Evolutionary conservation across 2,329 filamentous ascomycete genomes (phyloP).

Genomic region (Thielaviopsis musarum): DNA sequence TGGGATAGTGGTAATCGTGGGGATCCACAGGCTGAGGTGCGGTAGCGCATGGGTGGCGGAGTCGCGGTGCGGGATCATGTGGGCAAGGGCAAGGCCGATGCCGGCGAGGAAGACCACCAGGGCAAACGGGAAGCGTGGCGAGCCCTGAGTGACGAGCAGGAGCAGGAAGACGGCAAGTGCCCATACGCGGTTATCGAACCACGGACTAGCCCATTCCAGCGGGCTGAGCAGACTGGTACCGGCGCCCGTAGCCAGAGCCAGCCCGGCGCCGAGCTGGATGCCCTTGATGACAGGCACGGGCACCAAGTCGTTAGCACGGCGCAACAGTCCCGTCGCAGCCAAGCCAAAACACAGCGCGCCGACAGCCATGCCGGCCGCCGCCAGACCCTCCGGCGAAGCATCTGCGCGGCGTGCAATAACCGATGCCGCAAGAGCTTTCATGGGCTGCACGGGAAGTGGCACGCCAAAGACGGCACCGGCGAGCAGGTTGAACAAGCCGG

Average conservation of each 20-base stretch:
- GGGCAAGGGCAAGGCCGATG: conserved; percentile 41
- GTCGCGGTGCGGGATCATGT: conserved; percentile 18
- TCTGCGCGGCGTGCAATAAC: conserved; percentile 55
- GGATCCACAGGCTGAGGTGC: background rate
- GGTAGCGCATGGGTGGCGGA: conserved; percentile 25
- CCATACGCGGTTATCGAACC: conserved; percentile 66
- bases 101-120: conserved; percentile 54
- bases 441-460: conserved; percentile 81
- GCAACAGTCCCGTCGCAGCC: conserved; percentile 62
- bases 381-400: conserved; percentile 7
- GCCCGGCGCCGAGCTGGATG: conserved; percentile 81
- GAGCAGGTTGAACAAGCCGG: conserved; percentile 69
- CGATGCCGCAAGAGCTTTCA: conserved; percentile 77
- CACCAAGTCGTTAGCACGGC: conserved; percentile 54
- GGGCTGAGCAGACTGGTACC: conserved; percentile 50
- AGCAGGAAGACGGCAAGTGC: conserved; percentile 54
- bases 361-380: conserved; percentile 42
- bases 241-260: conserved; percentile 66
- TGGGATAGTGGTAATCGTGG: conserved; percentile 21
- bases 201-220: conserved; percentile 50
- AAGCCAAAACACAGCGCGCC: conserved; percentile 56
- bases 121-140: conserved; percentile 59
- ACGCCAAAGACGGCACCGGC: conserved; percentile 76
- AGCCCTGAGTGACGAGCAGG: conserved; percentile 50
- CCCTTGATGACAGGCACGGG: conserved; percentile 84